These are phyloP conservation scores for Colletotrichum sp. DNA, from an alignment of 2,329 filamentous ascomycete genomes.

Conservation along the genomic window DNA sequence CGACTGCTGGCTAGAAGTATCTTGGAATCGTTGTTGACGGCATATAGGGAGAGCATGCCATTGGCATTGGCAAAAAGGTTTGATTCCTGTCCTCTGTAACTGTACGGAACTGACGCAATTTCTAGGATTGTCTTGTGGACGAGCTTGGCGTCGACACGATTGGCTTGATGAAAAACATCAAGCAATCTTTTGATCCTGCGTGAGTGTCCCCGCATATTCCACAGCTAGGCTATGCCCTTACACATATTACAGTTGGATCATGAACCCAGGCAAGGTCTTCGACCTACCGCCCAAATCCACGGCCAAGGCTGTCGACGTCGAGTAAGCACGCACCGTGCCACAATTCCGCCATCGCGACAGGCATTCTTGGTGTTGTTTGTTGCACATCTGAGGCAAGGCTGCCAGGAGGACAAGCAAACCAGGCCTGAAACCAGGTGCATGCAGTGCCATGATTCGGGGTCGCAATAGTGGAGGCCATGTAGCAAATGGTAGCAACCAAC, in stretches of 20 bases:
- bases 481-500: neutral
- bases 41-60: slow-evolving; percentile 66
- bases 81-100: slow-evolving; percentile 45
- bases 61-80: slow-evolving; percentile 73
- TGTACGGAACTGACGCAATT: neutral
- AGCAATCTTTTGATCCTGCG: slow-evolving; percentile 65
- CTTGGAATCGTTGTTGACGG: neutral
- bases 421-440: neutral
- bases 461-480: neutral
- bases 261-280: slow-evolving; percentile 75
- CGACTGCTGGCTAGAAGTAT: slow-evolving; percentile 35
- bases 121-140: slow-evolving; percentile 56
- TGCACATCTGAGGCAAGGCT: neutral
- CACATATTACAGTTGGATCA: slow-evolving; percentile 54
- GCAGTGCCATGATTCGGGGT: neutral
- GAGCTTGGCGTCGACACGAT: slow-evolving; percentile 69
- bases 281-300: slow-evolving; percentile 37
- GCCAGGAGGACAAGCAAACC: neutral
- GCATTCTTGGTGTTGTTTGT: neutral
- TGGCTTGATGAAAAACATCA: slow-evolving; percentile 70
- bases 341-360: neutral
- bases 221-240: neutral
- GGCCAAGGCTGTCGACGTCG: neutral
- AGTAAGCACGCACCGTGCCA: neutral
- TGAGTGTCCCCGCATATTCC: slow-evolving; percentile 14